Evolutionary conservation across 2,329 filamentous ascomycete genomes (phyloP).

Genomic region (Alternaria sp.): DNA sequence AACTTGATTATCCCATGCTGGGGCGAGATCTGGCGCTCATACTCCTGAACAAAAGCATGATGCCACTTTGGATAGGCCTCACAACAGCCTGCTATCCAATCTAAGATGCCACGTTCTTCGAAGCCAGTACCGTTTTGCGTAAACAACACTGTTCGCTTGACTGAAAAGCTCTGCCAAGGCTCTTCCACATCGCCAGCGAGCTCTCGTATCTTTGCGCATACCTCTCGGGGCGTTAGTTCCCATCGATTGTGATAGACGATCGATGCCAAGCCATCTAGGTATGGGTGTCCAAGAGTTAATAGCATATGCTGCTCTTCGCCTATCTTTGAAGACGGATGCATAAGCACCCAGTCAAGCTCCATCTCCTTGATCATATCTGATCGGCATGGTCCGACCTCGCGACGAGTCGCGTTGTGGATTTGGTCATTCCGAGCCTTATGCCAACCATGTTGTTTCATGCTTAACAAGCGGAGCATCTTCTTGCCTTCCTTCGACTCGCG

Average conservation of each 20-base stretch:
- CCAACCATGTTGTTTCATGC: slow-evolving; percentile 13
- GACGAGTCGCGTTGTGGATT: slow-evolving; percentile 11
- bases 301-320: slow-evolving; percentile 17
- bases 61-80: slow-evolving; percentile 21
- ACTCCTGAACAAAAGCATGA: slow-evolving; percentile 11
- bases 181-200: slow-evolving; percentile 22
- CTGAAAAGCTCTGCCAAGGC: slow-evolving; percentile 22
- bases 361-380: slow-evolving; percentile 10
- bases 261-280: slow-evolving; percentile 18
- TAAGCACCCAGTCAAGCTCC: slow-evolving; percentile 10
- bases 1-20: background rate
- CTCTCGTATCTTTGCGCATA: slow-evolving; percentile 20
- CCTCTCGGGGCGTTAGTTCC: slow-evolving; percentile 16
- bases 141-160: slow-evolving; percentile 12
- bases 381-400: slow-evolving; percentile 4
- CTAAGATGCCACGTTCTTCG: slow-evolving; percentile 8
- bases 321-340: background rate
- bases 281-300: slow-evolving; percentile 24
- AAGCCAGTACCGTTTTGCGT: background rate
- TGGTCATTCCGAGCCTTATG: slow-evolving; percentile 9
- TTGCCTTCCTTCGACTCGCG: slow-evolving; percentile 10
- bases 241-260: slow-evolving; percentile 13
- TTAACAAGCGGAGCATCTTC: slow-evolving; percentile 12
- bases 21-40: background rate
- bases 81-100: slow-evolving; percentile 21